Base-by-base conservation (phyloP, 805 yeast genomes). In the Teunomyces barrocoloradensis region DNA sequence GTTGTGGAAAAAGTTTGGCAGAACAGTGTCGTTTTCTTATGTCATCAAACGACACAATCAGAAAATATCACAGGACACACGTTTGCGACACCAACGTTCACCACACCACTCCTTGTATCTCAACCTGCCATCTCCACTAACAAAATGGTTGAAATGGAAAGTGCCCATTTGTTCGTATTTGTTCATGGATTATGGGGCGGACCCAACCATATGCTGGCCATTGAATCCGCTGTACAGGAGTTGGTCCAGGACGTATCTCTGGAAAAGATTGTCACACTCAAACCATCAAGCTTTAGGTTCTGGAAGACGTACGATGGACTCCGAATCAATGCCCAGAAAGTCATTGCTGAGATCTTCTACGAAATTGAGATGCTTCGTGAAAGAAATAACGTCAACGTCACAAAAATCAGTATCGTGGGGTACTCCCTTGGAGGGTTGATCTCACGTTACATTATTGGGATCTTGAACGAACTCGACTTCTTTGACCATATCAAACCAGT, bases 281-380 rank as follows among this genome's bases (percentile, higher is more conserved):
- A 66, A 46, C 76, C 76, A 3, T 64, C 75, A 6, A 58, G 71
- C 20, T 71, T 70, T 47, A 58, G 73, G 25, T 73, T 71, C 54
- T 72, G 75, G 75, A 70, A 70, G 49, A 70, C 76, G 3, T 72
- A 72, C 50, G 77, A 73, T 52, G 77, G 77, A 9, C 52, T 72
- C 23, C 58, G 60, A 39, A 47, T 67, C 15, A 71, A 72, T 48
- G 64, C 73, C 20, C 60, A 61, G 49, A 60, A 65, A 46, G 66
- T 70, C 7, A 58, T 69, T 9, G 54, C 63, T 10, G 77, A 73
- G 43, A 57, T 73, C 43, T 60, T 71, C 27, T 70, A 67, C 43
- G 76, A 71, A 52, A 66, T 72, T 32, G 77, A 71, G 49, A 59
- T 69, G 0, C 58, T 73, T 44, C 66, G 64, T 50, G 54, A 57